Evolutionary conservation across 1,139 yeast species (phyloP), one percentile per base, ranked within the genome.

Genomic region (Sugiyamaella novakii): DNA sequence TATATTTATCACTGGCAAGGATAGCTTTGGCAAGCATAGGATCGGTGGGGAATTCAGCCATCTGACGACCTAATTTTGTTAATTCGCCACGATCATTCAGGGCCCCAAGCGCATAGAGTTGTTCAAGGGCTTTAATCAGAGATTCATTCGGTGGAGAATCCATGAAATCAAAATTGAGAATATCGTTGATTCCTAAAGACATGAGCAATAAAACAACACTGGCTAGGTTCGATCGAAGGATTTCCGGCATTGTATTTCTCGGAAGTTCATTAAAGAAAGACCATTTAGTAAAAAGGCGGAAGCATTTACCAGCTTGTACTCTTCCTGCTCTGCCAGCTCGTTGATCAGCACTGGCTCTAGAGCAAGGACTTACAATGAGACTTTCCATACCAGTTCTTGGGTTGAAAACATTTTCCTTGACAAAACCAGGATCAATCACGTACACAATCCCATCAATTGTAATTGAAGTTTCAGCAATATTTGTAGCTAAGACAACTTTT

Each of bases 321-420:
- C 98, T 82, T 5, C 98, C 98, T 0, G 98, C 98, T 69, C 98
- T 79, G 50, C 98, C 98, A 1, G 96, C 94, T 54, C 99, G 73
- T 69, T 92, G 99, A 57, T 89, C 91, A 0, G 97, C 97, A 29
- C 95, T 87, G 0, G 98, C 98, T 54, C 85, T 78, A 0, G 98
- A 91, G 57, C 96, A 88, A 0, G 96, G 92, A 0, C 81, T 81
- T 1, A 88, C 89, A 11, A 84, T 84, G 53, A 94, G 74, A 51
- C 88, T 83, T 60, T 91, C 98, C 91, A 92, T 87, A 1, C 96
- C 96, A 0, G 92, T 81, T 6, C 81, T 69, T 0, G 96, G 84
- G 60, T 87, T 87, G 67, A 77, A 91, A 0, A 82, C 81, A 59
- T 87, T 89, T 56, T 89, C 89, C 64, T 92, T 92, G 12, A 89